phyloP scores from a whole-genome alignment of 805 yeast species.

The Yarrowia phangngaensis region DNA sequence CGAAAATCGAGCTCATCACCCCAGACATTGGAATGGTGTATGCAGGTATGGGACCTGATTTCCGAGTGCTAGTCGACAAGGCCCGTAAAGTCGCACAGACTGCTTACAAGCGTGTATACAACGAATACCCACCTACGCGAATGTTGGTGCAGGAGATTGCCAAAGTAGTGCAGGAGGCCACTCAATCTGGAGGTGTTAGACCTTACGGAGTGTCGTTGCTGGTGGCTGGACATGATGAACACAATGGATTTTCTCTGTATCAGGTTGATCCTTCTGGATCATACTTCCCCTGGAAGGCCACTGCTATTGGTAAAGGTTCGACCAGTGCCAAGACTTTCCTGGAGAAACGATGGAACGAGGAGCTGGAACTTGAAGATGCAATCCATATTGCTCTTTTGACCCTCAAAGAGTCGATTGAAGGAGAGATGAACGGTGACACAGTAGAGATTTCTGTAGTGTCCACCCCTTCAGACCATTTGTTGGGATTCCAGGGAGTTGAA shows the following conservation, averaged over 20 bases:
- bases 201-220: conserved; percentile 96
- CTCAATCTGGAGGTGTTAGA: conserved; percentile 97
- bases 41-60: conserved; percentile 99
- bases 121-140: conserved; percentile 96
- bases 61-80: conserved; percentile 87
- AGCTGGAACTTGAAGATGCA: conserved; percentile 95
- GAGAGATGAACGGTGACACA: conserved; percentile 95
- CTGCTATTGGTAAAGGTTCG: conserved; percentile 96
- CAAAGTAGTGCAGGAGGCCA: conserved; percentile 95
- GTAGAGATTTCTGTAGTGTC: conserved; percentile 89
- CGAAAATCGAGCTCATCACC: conserved; percentile 77
- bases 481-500: conserved; percentile 82
- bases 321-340: conserved; percentile 94
- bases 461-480: conserved; percentile 69
- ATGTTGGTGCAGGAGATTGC: conserved; percentile 93
- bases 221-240: conserved; percentile 90
- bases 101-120: conserved; percentile 85
- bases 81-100: conserved; percentile 93
- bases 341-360: conserved; percentile 98
- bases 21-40: conserved; percentile 97
- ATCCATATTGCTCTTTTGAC: conserved; percentile 93
- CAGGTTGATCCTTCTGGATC: conserved; percentile 99
- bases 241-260: conserved; percentile 71
- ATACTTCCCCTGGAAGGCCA: conserved; percentile 98
- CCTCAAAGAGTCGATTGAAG: conserved; percentile 93